Evolutionary conservation across 805 yeast species (phyloP).

Genomic region (Kodamaea sagamina): DNA sequence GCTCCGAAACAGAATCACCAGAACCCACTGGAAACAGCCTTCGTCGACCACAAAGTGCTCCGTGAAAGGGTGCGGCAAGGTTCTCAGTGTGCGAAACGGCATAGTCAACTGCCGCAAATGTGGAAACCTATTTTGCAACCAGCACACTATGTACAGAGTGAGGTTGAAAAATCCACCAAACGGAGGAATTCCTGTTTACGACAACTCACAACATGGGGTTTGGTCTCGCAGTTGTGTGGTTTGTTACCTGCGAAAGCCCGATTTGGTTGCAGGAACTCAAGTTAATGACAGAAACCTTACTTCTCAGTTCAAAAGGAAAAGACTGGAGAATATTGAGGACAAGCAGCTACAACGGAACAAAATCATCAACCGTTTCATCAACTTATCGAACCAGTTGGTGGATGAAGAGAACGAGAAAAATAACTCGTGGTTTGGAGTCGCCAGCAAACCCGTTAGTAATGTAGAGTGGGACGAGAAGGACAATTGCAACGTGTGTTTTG

Average conservation of each 20-base stretch:
- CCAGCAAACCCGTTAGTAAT: slow-evolving; percentile 39
- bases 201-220: slow-evolving; percentile 42
- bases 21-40: slow-evolving; percentile 61
- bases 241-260: slow-evolving; percentile 61
- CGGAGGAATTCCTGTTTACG: slow-evolving; percentile 40
- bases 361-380: slow-evolving; percentile 57
- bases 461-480: slow-evolving; percentile 61
- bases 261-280: slow-evolving; percentile 49
- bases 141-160: slow-evolving; percentile 58
- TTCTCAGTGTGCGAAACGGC: slow-evolving; percentile 54
- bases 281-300: slow-evolving; percentile 46
- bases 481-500: slow-evolving; percentile 65
- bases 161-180: slow-evolving; percentile 57
- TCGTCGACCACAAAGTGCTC: slow-evolving; percentile 42
- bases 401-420: slow-evolving; percentile 17
- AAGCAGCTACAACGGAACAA: slow-evolving; percentile 54
- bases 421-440: slow-evolving; percentile 19
- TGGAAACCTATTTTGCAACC: slow-evolving; percentile 68
- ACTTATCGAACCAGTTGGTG: slow-evolving; percentile 36
- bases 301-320: slow-evolving; percentile 33
- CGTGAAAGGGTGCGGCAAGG: slow-evolving; percentile 39
- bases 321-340: slow-evolving; percentile 50
- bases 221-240: slow-evolving; percentile 70
- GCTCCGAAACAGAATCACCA: slow-evolving; percentile 37
- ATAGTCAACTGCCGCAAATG: slow-evolving; percentile 73